phyloP scores from a whole-genome alignment of 1,284 basidiomycete genomes.

The Xerocomus amazonicus region DNA sequence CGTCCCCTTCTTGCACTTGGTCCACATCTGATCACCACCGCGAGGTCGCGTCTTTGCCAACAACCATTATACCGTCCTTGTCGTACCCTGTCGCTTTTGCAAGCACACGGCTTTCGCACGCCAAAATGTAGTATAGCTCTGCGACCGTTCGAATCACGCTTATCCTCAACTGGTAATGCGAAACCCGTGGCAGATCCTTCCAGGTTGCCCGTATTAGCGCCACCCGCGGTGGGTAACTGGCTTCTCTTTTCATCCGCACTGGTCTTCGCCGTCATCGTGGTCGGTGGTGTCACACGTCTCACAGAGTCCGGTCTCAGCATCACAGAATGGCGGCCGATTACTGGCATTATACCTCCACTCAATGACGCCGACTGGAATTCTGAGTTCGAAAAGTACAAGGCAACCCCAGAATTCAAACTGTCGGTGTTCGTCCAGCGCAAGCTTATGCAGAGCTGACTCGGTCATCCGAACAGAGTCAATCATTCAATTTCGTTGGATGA shows the following conservation, averaged over 20 bases:
- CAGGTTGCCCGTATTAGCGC: slow-evolving; percentile 59
- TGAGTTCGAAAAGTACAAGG: slow-evolving; percentile 95
- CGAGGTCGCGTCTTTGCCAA: slow-evolving; percentile 12
- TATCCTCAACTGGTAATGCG: slow-evolving; percentile 40
- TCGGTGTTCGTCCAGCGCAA: slow-evolving; percentile 42
- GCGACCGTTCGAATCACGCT: slow-evolving; percentile 34
- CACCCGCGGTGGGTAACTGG: slow-evolving; percentile 78
- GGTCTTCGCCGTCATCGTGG: slow-evolving; percentile 90
- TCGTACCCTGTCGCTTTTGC: slow-evolving; percentile 5
- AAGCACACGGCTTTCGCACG: slow-evolving; percentile 1
- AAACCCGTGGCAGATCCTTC: slow-evolving; percentile 23
- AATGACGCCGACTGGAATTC: slow-evolving; percentile 76
- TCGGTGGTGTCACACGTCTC: slow-evolving; percentile 94
- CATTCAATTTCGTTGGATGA: slow-evolving; percentile 82
- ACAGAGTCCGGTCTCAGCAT: slow-evolving; percentile 98
- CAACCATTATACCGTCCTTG: slow-evolving; percentile 1
- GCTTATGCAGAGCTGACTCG: slow-evolving; percentile 2
- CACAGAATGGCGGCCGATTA: slow-evolving; percentile 96
- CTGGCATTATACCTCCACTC: slow-evolving; percentile 85
- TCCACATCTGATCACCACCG: slow-evolving; percentile 2
- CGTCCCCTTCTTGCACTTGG: slow-evolving; percentile 12
- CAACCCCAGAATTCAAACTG: slow-evolving; percentile 94
- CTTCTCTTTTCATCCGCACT: slow-evolving; percentile 80
- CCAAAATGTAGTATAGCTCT: slow-evolving; percentile 10
- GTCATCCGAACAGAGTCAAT: slow-evolving; percentile 67